Percentiles rank a stretch among this genome's conserved stretches.
These are phyloP conservation scores for Metarhizium robertsii DNA, from an alignment of 2,329 filamentous ascomycete genomes.

Conservation along the genomic window DNA sequence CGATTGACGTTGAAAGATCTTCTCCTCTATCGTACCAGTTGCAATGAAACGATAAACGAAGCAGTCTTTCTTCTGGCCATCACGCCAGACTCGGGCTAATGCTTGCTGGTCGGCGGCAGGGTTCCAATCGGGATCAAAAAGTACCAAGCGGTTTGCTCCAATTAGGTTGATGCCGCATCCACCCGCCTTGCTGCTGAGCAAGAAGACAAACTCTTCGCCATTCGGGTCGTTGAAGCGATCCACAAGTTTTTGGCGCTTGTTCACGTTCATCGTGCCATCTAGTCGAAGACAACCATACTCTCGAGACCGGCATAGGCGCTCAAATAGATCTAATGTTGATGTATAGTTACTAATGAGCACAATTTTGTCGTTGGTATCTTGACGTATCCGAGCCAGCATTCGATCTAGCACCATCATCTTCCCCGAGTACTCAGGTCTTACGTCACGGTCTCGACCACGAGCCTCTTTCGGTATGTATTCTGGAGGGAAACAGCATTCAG, in stretches of 20 bases:
- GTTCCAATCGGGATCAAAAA: constrained; percentile 98
- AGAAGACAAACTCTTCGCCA: constrained; percentile 82
- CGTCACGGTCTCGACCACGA: constrained; percentile 79
- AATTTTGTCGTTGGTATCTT: constrained; percentile 98
- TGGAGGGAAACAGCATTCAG: constrained; percentile 69
- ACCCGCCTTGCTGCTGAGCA: constrained; percentile 94
- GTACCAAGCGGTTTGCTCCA: constrained; percentile 84
- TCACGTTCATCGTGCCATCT: constrained; percentile 96
- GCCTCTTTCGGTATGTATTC: constrained; percentile 85
- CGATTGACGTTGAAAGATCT: constrained; percentile 96
- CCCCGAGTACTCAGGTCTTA: constrained; percentile 93
- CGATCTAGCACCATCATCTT: constrained; percentile 98
- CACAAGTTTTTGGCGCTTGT: constrained; percentile 92
- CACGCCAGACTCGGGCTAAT: constrained; percentile 93
- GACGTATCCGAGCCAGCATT: constrained; percentile 91
- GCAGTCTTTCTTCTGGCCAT: constrained; percentile 98
- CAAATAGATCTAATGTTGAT: constrained; percentile 89
- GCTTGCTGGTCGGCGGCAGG: constrained; percentile 96
- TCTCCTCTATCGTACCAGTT: constrained; percentile 96
- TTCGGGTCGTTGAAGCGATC: constrained; percentile 96
- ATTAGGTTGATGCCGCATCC: constrained; percentile 95
- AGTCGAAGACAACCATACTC: constrained; percentile 80
- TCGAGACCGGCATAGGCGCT: constrained; percentile 76
- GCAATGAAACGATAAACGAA: constrained; percentile 99
- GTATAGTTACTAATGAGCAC: constrained; percentile 99